Percentiles rank a stretch among this genome's conserved stretches.
These are phyloP conservation scores for Trichoderma afroharzianum DNA, from an alignment of 2,329 filamentous ascomycete genomes.

Conservation along the genomic window DNA sequence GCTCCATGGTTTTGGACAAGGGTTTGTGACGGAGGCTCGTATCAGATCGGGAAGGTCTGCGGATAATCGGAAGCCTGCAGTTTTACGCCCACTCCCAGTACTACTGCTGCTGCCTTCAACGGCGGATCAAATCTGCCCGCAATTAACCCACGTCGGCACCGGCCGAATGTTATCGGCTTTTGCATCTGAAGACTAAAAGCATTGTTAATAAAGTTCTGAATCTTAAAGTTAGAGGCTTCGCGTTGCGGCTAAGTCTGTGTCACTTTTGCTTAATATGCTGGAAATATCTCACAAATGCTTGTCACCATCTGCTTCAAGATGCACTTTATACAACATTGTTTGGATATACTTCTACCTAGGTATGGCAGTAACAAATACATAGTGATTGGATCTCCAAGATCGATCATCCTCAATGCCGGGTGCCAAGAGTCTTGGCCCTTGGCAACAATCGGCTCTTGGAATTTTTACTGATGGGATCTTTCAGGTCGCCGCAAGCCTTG, in stretches of 20 bases:
- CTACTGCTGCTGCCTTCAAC: not conserved
- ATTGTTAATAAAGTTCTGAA: not conserved
- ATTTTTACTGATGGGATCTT: not conserved
- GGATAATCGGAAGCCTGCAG: slow-evolving; percentile 6
- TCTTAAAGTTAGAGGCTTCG: not conserved
- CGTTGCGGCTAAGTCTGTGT: not conserved
- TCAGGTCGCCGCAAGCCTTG: not conserved
- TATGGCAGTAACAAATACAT: not conserved
- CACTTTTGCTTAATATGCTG: not conserved
- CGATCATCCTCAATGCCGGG: not conserved
- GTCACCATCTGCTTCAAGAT: not conserved
- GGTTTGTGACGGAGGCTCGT: not conserved
- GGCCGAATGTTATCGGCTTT: not conserved
- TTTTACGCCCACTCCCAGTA: not conserved
- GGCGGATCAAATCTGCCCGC: not conserved
- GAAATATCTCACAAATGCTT: not conserved
- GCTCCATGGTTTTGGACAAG: not conserved
- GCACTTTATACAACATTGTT: not conserved
- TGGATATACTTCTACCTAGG: not conserved
- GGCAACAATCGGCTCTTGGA: not conserved
- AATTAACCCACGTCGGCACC: not conserved
- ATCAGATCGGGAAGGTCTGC: slow-evolving; percentile 14
- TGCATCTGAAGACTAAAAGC: not conserved
- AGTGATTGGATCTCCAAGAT: not conserved
- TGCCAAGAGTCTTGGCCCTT: not conserved